A percentile compares a stretch with the other conserved stretches of the same genome.
These are phyloP conservation scores for Torulaspora delbrueckii DNA, from an alignment of 805 yeast species.

Conservation along the genomic window DNA sequence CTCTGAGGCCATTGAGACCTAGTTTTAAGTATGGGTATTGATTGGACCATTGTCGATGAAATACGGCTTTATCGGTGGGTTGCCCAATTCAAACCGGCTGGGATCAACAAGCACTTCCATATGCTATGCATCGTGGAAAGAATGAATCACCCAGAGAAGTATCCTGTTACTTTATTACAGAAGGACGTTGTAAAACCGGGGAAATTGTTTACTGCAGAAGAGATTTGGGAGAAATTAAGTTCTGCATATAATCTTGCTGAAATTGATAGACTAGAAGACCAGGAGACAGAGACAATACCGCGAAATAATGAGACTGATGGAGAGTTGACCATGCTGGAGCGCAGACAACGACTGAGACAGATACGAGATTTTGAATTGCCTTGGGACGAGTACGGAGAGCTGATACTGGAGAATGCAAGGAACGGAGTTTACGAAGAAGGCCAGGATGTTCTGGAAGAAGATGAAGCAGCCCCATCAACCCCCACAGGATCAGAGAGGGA, in stretches of 20 bases:
- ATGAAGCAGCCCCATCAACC: not conserved
- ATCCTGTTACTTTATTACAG: slow-evolving; percentile 35
- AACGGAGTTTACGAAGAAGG: slow-evolving; percentile 10
- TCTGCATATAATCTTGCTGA: slow-evolving; percentile 52
- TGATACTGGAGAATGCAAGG: slow-evolving; percentile 39
- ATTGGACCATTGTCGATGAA: slow-evolving; percentile 62
- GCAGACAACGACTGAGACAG: slow-evolving; percentile 5
- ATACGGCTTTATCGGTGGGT: slow-evolving; percentile 55
- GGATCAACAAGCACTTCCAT: slow-evolving; percentile 44
- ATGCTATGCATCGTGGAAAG: slow-evolving; percentile 36
- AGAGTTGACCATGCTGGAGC: slow-evolving; percentile 6
- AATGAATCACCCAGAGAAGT: slow-evolving; percentile 40
- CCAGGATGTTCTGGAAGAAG: not conserved
- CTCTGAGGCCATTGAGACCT: not conserved
- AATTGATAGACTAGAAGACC: slow-evolving; percentile 51
- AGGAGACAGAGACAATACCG: slow-evolving; percentile 5
- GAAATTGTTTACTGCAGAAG: slow-evolving; percentile 40
- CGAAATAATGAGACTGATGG: slow-evolving; percentile 1
- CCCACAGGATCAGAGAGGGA: not conserved
- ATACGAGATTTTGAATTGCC: slow-evolving; percentile 38
- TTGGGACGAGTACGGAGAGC: slow-evolving; percentile 43
- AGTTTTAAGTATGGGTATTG: slow-evolving; percentile 17
- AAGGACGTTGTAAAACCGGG: slow-evolving; percentile 22
- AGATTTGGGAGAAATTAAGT: slow-evolving; percentile 54
- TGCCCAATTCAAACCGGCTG: slow-evolving; percentile 66